A percentile compares a stretch with the other conserved stretches of the same genome.
phyloP scores from a whole-genome alignment of 495 filamentous ascomycete species.

The Tuber aestivum region DNA sequence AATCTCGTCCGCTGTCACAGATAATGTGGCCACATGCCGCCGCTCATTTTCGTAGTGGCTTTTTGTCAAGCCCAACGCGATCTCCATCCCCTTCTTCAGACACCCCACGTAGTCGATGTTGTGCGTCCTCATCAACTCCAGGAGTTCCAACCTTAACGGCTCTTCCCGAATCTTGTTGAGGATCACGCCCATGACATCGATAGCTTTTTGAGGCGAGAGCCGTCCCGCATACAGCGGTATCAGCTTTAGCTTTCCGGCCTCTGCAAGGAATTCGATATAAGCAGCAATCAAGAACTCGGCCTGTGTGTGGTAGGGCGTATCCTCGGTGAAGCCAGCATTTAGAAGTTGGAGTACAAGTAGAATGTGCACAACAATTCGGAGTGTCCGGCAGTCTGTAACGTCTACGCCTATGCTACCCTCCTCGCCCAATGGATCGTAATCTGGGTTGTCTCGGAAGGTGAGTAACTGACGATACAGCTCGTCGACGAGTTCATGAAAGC shows the following conservation, averaged over 20 bases:
- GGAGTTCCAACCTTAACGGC: conserved; percentile 48
- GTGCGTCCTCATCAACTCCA: conserved; percentile 53
- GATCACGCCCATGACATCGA: conserved; percentile 49
- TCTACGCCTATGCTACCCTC: conserved; percentile 26
- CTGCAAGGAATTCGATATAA: conserved; percentile 72
- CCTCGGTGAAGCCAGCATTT: conserved; percentile 43
- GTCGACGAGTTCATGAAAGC: conserved; percentile 26
- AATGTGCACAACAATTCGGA: conserved; percentile 61
- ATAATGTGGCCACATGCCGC: conserved; percentile 40
- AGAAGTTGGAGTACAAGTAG: conserved; percentile 49
- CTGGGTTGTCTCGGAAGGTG: conserved; percentile 19
- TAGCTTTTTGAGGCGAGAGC: conserved; percentile 51
- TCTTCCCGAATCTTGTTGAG: conserved; percentile 60
- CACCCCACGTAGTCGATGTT: conserved; percentile 52
- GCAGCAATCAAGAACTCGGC: conserved; percentile 64
- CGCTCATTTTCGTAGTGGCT: conserved; percentile 26
- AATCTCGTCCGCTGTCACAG: conserved; percentile 57
- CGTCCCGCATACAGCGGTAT: conserved; percentile 83
- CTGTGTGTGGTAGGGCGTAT: conserved; percentile 32
- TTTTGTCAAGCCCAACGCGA: conserved; percentile 29
- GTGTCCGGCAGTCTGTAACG: conserved; percentile 23
- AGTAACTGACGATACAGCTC: conserved; percentile 33
- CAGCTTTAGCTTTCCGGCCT: conserved; percentile 62
- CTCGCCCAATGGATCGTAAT: conserved; percentile 33
- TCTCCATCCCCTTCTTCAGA: conserved; percentile 45